Evolutionary conservation across 139 green algal genomes (phyloP).

Genomic region (Chlorella sorokiniana): DNA sequence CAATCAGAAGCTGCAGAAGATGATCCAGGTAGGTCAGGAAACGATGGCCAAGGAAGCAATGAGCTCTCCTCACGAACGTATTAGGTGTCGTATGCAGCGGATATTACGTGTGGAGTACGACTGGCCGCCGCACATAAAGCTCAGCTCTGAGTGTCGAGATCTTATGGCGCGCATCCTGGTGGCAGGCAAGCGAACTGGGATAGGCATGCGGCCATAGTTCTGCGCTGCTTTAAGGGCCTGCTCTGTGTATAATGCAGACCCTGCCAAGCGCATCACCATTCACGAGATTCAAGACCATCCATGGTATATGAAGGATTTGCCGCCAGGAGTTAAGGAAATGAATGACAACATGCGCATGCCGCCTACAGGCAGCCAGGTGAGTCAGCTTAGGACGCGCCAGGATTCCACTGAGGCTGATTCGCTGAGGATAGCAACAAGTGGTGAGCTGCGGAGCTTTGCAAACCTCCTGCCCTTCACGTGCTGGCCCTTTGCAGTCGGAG

Average conservation of each 20-base stretch:
- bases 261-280: conserved; percentile 74
- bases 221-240: background rate
- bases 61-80: too few species aligned
- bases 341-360: conserved; percentile 67
- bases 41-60: background rate
- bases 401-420: too few species aligned
- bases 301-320: conserved; percentile 93
- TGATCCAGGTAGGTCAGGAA: conserved; percentile 65
- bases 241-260: background rate
- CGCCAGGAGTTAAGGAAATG: conserved; percentile 83
- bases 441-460: background rate
- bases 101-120: conserved; percentile 86
- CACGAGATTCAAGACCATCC: conserved; percentile 73
- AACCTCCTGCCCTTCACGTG: background rate
- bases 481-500: conserved; percentile 31
- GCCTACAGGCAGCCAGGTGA: conserved; percentile 36
- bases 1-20: conserved; percentile 79
- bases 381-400: background rate
- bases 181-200: conserved; percentile 23
- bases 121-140: conserved; percentile 64
- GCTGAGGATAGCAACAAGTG: background rate
- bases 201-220: background rate
- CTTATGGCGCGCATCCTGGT: conserved; percentile 74
- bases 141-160: conserved; percentile 73
- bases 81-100: conserved; percentile 67